Conservation (phyloP, 257 asterid species). For the Capsicum baccatum region DNA sequence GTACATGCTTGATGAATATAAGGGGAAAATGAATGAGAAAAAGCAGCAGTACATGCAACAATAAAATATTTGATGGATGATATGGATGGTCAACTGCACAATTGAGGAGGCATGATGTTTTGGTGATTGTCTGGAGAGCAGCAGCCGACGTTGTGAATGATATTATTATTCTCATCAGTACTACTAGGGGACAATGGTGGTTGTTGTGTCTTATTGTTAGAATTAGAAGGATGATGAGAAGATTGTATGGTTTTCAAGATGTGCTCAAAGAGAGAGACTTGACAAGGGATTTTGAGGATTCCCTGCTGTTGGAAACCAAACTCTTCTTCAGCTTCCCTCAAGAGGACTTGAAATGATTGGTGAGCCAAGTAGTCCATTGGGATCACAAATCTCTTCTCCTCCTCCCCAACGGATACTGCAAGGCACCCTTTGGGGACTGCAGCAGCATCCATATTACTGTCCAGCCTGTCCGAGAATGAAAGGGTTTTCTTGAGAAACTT, state of each 20-base stretch:
- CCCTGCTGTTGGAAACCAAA: conserved; percentile 89
- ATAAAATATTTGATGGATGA: not conserved
- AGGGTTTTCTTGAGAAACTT: conserved; percentile 83
- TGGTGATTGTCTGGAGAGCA: conserved; percentile 28
- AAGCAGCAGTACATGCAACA: not conserved
- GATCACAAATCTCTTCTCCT: conserved; percentile 72
- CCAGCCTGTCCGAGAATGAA: conserved; percentile 60
- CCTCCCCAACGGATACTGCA: conserved; percentile 77
- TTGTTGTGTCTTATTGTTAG: not conserved
- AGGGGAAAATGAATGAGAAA: not conserved
- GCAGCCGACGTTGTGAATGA: conserved; percentile 23
- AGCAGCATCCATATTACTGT: conserved; percentile 4
- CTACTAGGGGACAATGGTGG: not conserved
- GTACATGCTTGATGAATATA: not conserved
- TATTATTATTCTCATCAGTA: not conserved
- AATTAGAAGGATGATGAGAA: no score
- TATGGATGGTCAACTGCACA: conserved; percentile 3
- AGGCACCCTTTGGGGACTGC: conserved; percentile 75
- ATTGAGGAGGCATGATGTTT: conserved; percentile 21
- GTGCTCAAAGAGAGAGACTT: conserved; percentile 60
- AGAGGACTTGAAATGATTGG: conserved; percentile 59
- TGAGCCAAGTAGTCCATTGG: conserved; percentile 69
- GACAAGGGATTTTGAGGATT: conserved; percentile 71
- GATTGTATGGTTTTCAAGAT: conserved; percentile 54
- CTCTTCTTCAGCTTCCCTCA: conserved; percentile 84